Evolutionary conservation across 139 green algal species (phyloP), one percentile per base, ranked within the genome.

Genomic region (Mesostigma viride): DNA sequence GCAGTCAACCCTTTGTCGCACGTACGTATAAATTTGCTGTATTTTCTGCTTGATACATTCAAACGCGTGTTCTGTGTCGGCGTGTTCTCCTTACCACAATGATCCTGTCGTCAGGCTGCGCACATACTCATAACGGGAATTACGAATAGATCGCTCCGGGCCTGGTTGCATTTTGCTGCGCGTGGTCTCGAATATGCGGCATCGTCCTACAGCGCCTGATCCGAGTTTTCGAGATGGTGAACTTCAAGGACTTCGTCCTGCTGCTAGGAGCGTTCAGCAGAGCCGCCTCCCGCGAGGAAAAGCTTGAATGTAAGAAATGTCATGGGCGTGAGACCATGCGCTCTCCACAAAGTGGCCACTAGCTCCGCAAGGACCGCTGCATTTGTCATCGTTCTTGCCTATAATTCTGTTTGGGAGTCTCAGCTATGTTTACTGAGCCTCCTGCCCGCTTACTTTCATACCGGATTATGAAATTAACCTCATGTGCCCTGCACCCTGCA

Each of bases 1-100:
- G 89, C 83, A 64, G 95, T 97, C 76, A 96, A 95, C 77, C 91
- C 91, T 0, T 57, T 97, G 4, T 81, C 85, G 14, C 61, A 76
- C n/a, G 69, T 76, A 11, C 27, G 40, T 14, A 24, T 51, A 24
- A 1, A 22, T 6, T 14, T 24, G 40, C 40, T 51, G 40, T 8
- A 14, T 51, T 51, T n/a, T n/a, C n/a, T n/a, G n/a, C 40, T 51
- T 24, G 40, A 51, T 8, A 14, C 40, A 51, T 51, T 8, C 40
- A 51, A 14, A 51, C 11, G 40, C 14, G 40, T 51, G 14, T 14
- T 51, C 40, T 24, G 8, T 51, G 40, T 24, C 8, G 40, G 40
- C 8, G 11, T 51, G 40, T 51, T 8, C 40, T 51, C 14, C 11
- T 24, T 24, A 51, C n/a, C n/a, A n/a, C n/a, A n/a, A n/a, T n/a